These are phyloP conservation scores for Sphaerulina musiva DNA, from an alignment of 2,329 filamentous ascomycete species.

Conservation along the genomic window DNA sequence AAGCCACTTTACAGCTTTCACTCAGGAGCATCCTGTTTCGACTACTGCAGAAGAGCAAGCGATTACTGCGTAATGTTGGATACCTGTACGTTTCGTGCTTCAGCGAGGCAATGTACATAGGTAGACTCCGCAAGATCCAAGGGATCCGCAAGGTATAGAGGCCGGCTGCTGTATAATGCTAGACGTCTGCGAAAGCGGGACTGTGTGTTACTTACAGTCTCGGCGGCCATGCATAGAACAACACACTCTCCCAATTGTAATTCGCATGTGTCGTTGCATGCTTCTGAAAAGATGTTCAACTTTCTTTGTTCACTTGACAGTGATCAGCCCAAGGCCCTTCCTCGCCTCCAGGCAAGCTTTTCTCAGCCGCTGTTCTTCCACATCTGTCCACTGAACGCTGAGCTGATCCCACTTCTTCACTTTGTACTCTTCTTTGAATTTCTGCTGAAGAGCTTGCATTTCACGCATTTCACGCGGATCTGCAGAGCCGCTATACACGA, in stretches of 20 bases:
- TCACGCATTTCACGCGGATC: constrained; percentile 53
- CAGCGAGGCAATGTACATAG: background rate
- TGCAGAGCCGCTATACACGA: constrained; percentile 59
- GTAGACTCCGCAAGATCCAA: background rate
- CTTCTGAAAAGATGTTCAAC: too few species aligned
- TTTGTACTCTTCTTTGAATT: constrained; percentile 52
- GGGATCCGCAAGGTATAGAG: background rate
- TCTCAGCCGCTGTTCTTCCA: constrained; percentile 54
- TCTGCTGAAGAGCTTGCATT: constrained; percentile 51
- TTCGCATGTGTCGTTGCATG: background rate
- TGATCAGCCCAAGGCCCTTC: constrained; percentile 53
- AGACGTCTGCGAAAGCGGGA: background rate
- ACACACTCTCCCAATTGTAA: background rate
- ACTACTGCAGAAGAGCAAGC: background rate
- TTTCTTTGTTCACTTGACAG: constrained; percentile 44
- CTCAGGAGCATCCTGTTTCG: background rate
- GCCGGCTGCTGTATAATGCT: background rate
- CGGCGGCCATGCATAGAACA: too few species aligned
- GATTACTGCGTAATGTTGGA: constrained; percentile 1
- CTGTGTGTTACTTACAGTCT: background rate
- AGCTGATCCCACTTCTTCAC: constrained; percentile 58
- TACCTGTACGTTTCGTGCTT: background rate
- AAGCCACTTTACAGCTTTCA: constrained; percentile 2
- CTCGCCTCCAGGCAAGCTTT: constrained; percentile 52
- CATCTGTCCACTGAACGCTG: constrained; percentile 58